Base-by-base conservation (phyloP, 768 basidiomycete species). In the Russula brevipes region DNA sequence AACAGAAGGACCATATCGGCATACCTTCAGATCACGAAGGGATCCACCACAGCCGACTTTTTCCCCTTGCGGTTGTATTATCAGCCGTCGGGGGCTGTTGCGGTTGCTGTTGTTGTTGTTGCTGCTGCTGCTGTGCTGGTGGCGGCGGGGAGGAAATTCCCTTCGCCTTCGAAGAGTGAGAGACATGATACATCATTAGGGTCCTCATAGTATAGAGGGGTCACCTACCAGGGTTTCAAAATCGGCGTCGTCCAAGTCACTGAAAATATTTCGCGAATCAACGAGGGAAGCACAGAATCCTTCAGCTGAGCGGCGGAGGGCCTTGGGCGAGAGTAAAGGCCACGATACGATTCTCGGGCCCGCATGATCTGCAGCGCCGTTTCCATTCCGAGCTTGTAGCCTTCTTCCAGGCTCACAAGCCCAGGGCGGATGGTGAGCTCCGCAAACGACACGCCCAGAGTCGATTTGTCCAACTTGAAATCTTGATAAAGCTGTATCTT, bases 401-500 rank as follows among this genome's bases (percentile, higher is more conserved):
- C 85, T 60, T 90, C 90, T 6, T 77, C 76, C 1, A 81, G 70
- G 0, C 74, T 77, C 6, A 86, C 75, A 0, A 85, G 79, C 2
- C 78, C 78, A 0, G 77, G 73, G 1, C 85, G 81, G 10, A 74
- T 73, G 49, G 82, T 85, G 0, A 90, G 75, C 0, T 74, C 70
- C n/a, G 78, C 76, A 54, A 87, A 89, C 0, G 80, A 75, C 0
- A 80, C 79, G 3, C 86, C 69, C 11, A 88, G 75, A 10, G 83
- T 71, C 2, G 73, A 70, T 7, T 71, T 69, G 59, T 84, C 80
- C 51, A 89, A 78, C 0, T 75, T 68, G 70, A 81, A 81, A 3
- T 70, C 69, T 52, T 85, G 85, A 66, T 88, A 89, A 0, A 82
- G 70, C 1, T 76, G 70, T 47, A 89, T 82, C 19, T 84, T 83